phyloP scores from a whole-genome alignment of 257 asterid genomes.

The Solanum chiquidenum region DNA sequence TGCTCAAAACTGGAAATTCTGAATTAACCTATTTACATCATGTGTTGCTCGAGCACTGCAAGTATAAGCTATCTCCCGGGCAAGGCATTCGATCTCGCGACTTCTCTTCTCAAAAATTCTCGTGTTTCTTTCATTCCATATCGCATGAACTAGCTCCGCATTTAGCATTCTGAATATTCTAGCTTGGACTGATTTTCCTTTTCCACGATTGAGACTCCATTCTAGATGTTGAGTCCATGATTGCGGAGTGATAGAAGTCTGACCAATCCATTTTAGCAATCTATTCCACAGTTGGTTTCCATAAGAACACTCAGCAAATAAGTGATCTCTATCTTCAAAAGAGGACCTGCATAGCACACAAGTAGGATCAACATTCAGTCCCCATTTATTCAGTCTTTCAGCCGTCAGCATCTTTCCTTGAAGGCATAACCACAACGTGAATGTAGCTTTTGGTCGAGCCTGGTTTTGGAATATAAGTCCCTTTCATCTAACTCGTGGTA shows the following conservation, averaged over 20 bases:
- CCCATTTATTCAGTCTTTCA: background rate
- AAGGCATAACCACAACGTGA: background rate
- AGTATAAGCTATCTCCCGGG: too few relatives aligned
- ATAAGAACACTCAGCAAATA: background rate
- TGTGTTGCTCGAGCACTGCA: too few relatives aligned
- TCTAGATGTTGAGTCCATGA: background rate
- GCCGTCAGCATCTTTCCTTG: background rate
- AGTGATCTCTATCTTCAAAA: background rate
- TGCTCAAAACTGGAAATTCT: too few relatives aligned
- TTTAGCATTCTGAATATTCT: background rate
- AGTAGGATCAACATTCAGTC: background rate
- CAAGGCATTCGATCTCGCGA: too few relatives aligned
- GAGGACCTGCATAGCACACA: background rate
- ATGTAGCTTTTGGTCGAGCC: background rate
- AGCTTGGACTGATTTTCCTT: background rate
- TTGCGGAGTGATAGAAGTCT: background rate
- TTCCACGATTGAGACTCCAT: background rate
- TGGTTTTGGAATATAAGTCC: background rate
- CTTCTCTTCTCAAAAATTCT: too few relatives aligned
- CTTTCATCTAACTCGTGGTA: background rate
- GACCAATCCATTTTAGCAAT: background rate
- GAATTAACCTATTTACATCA: too few relatives aligned
- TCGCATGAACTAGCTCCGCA: background rate
- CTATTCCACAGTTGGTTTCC: background rate
- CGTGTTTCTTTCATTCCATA: background rate